phyloP scores from a whole-genome alignment of 2,329 filamentous ascomycete species.

The Hymenoscyphus infarciens region DNA sequence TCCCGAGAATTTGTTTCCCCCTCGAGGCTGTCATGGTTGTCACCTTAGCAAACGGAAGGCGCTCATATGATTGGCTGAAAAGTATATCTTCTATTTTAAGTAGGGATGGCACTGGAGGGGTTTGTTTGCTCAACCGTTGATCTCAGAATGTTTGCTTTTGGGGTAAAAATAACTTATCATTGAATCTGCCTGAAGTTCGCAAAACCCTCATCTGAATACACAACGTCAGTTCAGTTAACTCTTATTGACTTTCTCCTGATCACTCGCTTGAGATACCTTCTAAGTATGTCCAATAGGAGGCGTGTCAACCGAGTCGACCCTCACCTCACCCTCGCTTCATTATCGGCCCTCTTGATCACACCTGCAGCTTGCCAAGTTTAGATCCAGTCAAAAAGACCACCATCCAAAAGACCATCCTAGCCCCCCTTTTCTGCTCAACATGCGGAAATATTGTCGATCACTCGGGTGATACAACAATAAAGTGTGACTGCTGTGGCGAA shows the following conservation, averaged over 20 bases:
- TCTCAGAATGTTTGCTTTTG: too few relatives aligned
- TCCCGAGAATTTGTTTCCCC: background rate
- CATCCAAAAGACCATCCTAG: conserved; percentile 1
- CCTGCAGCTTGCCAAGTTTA: too few relatives aligned
- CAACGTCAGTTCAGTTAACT: too few relatives aligned
- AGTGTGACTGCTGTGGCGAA: conserved; percentile 1
- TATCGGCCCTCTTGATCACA: too few relatives aligned
- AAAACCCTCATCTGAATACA: too few relatives aligned
- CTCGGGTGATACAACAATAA: background rate
- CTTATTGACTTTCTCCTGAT: too few relatives aligned
- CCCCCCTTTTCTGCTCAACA: background rate
- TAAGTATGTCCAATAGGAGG: too few relatives aligned
- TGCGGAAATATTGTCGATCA: conserved; percentile 2
- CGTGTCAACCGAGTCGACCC: too few relatives aligned
- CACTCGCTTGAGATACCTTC: too few relatives aligned
- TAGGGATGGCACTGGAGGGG: background rate
- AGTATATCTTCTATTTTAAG: background rate
- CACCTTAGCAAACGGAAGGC: background rate
- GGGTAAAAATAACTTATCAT: too few relatives aligned
- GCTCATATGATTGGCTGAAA: background rate
- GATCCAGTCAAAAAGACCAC: background rate
- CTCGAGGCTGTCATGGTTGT: conserved; percentile 2
- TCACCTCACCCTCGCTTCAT: too few relatives aligned
- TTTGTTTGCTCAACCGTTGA: background rate
- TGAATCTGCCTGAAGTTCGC: too few relatives aligned